Evolutionary conservation across 2,329 filamentous ascomycete genomes (phyloP), one percentile per base, ranked within the genome.

Genomic region (Colletotrichum sublineola): DNA sequence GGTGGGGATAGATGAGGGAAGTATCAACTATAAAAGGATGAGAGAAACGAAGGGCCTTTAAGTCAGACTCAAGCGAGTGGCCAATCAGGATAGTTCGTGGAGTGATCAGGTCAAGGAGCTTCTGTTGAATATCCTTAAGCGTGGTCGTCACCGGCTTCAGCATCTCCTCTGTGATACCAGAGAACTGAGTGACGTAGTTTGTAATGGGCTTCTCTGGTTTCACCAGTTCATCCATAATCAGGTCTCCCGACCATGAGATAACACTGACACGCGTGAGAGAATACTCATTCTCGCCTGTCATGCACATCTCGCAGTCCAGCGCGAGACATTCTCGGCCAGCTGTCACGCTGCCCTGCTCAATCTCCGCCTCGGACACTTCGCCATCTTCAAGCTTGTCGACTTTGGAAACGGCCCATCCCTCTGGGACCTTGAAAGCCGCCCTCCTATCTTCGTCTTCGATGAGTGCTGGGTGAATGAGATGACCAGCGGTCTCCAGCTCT

Each of bases 301-400:
- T 91, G 80, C 95, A 97, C 96, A 99, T 99, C 82, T 99, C 96
- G 82, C 96, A 99, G 80, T 99, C 96, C 67, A 99, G 86, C 1
- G 94, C 92, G 61, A 97, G 85, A 14, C 98, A 85, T 48, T 92
- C 88, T 74, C 94, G 90, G 46, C 95, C 96, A 40, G 90, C 94
- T 0, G 94, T 97, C 70, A 97, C 84, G 80, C 94, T 96, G 67
- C 95, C 96, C 76, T 91, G 84, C 81, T 97, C 87, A 71, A 97
- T 90, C 66, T 95, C 89, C 6, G 82, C 81, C 63, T 95, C 92
- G 2, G 92, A 90, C 8, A 92, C 87, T 61, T 88, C 82, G 3
- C 91, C 94, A 42, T 94, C 92, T 58, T 91, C 88, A 9, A 94
- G 82, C 53, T 82, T 86, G 52, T 88, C 83, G 36, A 98, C 91